Evolutionary conservation across 176 grass and related monocot species (phyloP), one percentile per base, ranked within the genome.

Genomic region (Cenchrus americanus): DNA sequence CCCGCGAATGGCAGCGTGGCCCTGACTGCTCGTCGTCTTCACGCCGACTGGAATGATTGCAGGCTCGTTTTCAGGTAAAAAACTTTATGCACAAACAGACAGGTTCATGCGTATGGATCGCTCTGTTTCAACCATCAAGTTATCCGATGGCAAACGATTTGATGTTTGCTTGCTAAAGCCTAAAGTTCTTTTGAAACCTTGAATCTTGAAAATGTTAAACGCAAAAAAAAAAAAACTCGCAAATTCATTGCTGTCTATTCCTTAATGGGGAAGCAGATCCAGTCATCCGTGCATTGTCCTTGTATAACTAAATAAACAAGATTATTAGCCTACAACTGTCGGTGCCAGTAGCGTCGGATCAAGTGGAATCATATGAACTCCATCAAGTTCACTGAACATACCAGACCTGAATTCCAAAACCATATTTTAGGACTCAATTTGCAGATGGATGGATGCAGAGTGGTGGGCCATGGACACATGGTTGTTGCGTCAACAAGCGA

Each of bases 391-490:
- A 51, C 14, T 18, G 70, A 51, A 73, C 18, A 72, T 51, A 62
- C 60, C 63, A 49, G 7, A 10, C 69, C 69, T 30, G 6, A 26
- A 72, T 72, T 72, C 46, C 23, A 1, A 72, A 72, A 72, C 69
- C 69, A 72, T 72, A 72, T 51, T 72, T 72, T 72, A 72, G 23
- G 22, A 30, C 1, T 14, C 22, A 72, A 72, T 72, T 49, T 72
- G 46, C 44, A 49, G n/a, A 71, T 24, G 43, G 44, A 27, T 72
- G 46, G 21, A 22, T 59, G 57, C 69, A 17, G 44, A 27, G 69
- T 72, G 69, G 70, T 73, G 15, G 60, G 70, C 47, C 46, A 73
- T 12, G 46, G 69, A 71, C 46, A 73, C 70, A 73, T 73, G 70
- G 14, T 51, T 52, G 46, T 73, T 73, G 70, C 47, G 47, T 73